Percentiles rank a stretch among this genome's conserved stretches.
Evolutionary conservation across 2,329 filamentous ascomycete genomes (phyloP).

Genomic region (Monosporascus sp.): DNA sequence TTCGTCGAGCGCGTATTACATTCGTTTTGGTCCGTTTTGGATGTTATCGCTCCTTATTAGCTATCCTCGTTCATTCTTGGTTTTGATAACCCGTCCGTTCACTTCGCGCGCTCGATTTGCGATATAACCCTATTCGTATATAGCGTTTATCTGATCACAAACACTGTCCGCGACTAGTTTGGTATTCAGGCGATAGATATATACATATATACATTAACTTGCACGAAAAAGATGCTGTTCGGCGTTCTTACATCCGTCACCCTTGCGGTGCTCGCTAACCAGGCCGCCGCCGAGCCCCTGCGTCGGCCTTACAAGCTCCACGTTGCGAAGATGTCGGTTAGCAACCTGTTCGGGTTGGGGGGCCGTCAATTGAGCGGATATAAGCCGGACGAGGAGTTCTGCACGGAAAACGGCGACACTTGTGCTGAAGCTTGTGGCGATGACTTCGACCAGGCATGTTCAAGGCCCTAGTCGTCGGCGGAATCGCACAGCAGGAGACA

Average conservation of each 20-base stretch:
- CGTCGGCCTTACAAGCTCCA: constrained; percentile 20
- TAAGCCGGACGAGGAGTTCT: constrained; percentile 23
- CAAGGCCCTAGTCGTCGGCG: neutral
- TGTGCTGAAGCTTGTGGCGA: constrained; percentile 30
- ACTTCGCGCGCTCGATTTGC: neutral
- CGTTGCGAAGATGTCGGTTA: constrained; percentile 22
- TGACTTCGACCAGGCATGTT: constrained; percentile 19
- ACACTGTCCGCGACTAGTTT: neutral
- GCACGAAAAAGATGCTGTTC: constrained; percentile 17
- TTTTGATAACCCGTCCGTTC: neutral
- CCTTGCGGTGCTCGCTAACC: constrained; percentile 18
- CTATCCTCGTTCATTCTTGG: neutral
- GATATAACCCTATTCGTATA: neutral
- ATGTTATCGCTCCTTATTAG: neutral
- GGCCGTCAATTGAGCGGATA: constrained; percentile 21
- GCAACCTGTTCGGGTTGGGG: constrained; percentile 19
- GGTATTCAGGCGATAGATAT: neutral
- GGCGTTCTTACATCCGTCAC: constrained; percentile 14
- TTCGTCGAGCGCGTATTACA: neutral
- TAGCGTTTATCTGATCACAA: neutral
- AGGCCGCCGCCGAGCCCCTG: constrained; percentile 17
- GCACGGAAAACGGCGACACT: constrained; percentile 18
- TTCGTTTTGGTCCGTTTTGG: neutral
- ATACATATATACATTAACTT: neutral
- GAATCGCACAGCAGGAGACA: neutral